phyloP scores from a whole-genome alignment of 176 grass and related monocot species.

The Phoenix roebelenii region DNA sequence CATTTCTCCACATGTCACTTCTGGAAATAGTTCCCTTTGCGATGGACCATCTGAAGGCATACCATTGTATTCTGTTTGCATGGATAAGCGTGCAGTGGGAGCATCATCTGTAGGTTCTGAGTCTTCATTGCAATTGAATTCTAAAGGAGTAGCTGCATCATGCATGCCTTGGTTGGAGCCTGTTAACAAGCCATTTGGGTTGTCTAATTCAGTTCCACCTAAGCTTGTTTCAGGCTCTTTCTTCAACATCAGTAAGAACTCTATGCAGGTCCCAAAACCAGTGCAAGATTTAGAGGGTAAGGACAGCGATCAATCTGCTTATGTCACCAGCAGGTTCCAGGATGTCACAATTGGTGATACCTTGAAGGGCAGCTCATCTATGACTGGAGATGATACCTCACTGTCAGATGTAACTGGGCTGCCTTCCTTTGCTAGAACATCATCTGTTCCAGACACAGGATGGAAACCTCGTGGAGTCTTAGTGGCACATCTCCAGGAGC shows the following conservation, averaged over 20 bases:
- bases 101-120: constrained; percentile 36
- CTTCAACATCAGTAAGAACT: constrained; percentile 26
- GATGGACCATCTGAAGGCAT: constrained; percentile 81
- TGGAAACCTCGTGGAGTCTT: constrained; percentile 93
- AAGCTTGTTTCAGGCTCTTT: constrained; percentile 44
- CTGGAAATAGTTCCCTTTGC: constrained; percentile 65
- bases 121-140: constrained; percentile 27
- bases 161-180: constrained; percentile 60
- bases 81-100: constrained; percentile 47
- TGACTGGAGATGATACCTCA: constrained; percentile 41
- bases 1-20: constrained; percentile 40
- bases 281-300: constrained; percentile 30
- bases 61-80: constrained; percentile 74
- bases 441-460: constrained; percentile 38
- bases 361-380: constrained; percentile 49
- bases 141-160: constrained; percentile 32
- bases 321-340: constrained; percentile 62
- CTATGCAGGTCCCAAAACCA: constrained; percentile 19
- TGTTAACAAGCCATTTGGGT: constrained; percentile 34
- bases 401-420: constrained; percentile 49
- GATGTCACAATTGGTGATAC: constrained; percentile 61
- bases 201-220: constrained; percentile 38
- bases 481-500: constrained; percentile 93
- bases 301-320: constrained; percentile 38
- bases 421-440: constrained; percentile 47